phyloP scores from a whole-genome alignment of 2,329 filamentous ascomycete genomes.

The Ciborinia camelliae region DNA sequence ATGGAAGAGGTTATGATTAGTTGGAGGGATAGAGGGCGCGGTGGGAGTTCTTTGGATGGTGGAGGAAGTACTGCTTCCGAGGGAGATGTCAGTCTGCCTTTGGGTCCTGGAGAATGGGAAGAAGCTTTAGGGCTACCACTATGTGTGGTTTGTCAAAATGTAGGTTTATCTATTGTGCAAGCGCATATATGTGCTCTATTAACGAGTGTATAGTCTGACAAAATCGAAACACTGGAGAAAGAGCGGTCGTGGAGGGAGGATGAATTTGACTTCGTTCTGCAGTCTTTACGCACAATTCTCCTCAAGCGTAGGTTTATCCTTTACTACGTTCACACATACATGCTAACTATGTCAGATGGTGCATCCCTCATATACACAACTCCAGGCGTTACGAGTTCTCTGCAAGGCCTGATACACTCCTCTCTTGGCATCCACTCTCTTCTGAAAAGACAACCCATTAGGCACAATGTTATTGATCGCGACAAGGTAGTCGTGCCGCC shows the following conservation, averaged over 20 bases:
- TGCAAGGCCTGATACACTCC: constrained; percentile 79
- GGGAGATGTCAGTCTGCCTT: constrained; percentile 66
- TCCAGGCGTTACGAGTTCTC: constrained; percentile 69
- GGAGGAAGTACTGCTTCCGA: constrained; percentile 56
- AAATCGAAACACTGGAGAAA: constrained; percentile 77
- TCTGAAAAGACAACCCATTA: constrained; percentile 72
- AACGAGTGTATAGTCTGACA: constrained; percentile 27
- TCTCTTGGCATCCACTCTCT: constrained; percentile 83
- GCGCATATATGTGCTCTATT: not conserved
- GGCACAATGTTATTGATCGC: constrained; percentile 87
- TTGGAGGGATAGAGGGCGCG: constrained; percentile 74
- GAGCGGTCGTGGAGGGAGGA: constrained; percentile 93
- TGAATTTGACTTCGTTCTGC: constrained; percentile 92
- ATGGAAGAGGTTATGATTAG: constrained; percentile 82
- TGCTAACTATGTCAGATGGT: constrained; percentile 55
- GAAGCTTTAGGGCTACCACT: constrained; percentile 82
- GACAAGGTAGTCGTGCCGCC: constrained; percentile 93
- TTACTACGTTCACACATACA: constrained; percentile 9
- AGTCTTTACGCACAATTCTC: constrained; percentile 85
- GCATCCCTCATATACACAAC: constrained; percentile 83
- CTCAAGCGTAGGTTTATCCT: constrained; percentile 65
- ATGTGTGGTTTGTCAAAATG: constrained; percentile 94
- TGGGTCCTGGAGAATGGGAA: constrained; percentile 90
- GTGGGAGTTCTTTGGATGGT: constrained; percentile 61
- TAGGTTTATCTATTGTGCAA: constrained; percentile 42